Conservation (phyloP, 2,329 filamentous ascomycete genomes). For the Passalora sequoiae region DNA sequence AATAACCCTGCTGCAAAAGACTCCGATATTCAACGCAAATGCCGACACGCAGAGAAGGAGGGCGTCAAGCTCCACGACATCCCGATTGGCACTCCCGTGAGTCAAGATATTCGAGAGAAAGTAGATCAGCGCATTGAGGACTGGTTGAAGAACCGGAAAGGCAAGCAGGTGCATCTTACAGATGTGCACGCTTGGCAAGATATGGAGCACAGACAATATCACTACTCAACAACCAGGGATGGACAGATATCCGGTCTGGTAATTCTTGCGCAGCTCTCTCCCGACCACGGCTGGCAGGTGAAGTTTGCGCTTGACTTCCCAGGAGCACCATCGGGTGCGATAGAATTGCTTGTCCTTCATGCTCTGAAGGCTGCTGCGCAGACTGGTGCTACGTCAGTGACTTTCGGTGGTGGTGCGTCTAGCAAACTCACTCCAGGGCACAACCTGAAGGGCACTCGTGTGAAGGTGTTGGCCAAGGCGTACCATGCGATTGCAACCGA, state of each 20-base stretch:
- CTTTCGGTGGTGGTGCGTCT: conserved; percentile 80
- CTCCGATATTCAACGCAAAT: conserved; percentile 65
- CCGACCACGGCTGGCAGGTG: conserved; percentile 82
- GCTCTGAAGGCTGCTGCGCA: conserved; percentile 59
- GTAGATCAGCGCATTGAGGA: conserved; percentile 68
- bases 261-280: conserved; percentile 75
- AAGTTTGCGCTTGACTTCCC: conserved; percentile 97
- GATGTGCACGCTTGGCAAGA: conserved; percentile 88
- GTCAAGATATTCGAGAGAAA: conserved; percentile 62
- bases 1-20: conserved; percentile 64
- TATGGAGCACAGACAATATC: conserved; percentile 75
- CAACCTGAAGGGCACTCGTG: conserved; percentile 72
- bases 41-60: conserved; percentile 73
- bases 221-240: conserved; percentile 68
- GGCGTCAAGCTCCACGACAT: conserved; percentile 76
- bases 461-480: conserved; percentile 74
- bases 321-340: conserved; percentile 74
- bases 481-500: conserved; percentile 79
- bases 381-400: conserved; percentile 61
- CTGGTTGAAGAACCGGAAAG: conserved; percentile 76
- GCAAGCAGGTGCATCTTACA: conserved; percentile 82
- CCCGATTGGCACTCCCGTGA: conserved; percentile 57
- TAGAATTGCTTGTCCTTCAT: conserved; percentile 74
- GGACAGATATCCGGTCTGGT: conserved; percentile 71
- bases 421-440: conserved; percentile 70